These are phyloP conservation scores for Fusarium subglutinans DNA, from an alignment of 2,329 filamentous ascomycete species.

Conservation along the genomic window DNA sequence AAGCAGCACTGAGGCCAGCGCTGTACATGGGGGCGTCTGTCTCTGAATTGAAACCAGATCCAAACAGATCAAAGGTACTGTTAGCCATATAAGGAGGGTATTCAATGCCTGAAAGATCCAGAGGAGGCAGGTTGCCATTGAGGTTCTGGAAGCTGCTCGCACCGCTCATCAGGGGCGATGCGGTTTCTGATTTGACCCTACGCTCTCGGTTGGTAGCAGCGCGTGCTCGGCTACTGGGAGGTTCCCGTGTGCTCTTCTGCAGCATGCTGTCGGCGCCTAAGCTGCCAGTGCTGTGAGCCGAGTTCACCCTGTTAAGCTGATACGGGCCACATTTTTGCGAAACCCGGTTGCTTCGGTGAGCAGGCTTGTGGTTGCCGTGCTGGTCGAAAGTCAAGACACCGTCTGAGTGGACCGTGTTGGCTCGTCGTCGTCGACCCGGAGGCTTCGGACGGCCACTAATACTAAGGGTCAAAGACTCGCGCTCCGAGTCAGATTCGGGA, in stretches of 20 bases:
- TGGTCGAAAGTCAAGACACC: slow-evolving; percentile 68
- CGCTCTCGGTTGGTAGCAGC: slow-evolving; percentile 56
- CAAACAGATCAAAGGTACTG: slow-evolving; percentile 62
- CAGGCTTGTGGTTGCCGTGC: slow-evolving; percentile 71
- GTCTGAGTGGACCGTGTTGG: slow-evolving; percentile 71
- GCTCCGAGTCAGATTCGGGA: slow-evolving; percentile 70
- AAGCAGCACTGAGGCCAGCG: slow-evolving; percentile 67
- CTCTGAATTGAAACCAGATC: slow-evolving; percentile 57
- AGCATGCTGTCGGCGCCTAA: slow-evolving; percentile 55
- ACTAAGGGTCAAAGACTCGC: slow-evolving; percentile 48
- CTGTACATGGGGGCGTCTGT: slow-evolving; percentile 69
- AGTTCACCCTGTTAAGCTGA: slow-evolving; percentile 66
- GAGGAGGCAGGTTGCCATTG: slow-evolving; percentile 62
- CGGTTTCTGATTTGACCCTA: slow-evolving; percentile 68
- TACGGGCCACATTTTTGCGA: slow-evolving; percentile 72
- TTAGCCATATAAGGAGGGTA: slow-evolving; percentile 60
- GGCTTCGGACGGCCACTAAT: slow-evolving; percentile 52
- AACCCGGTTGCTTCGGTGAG: slow-evolving; percentile 67
- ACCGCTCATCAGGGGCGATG: slow-evolving; percentile 65
- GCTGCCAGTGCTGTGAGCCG: slow-evolving; percentile 63
- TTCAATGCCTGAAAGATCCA: slow-evolving; percentile 67
- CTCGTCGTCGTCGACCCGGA: slow-evolving; percentile 61
- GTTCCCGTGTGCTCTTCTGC: slow-evolving; percentile 50
- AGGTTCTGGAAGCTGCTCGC: slow-evolving; percentile 61
- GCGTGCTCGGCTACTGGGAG: slow-evolving; percentile 48